These are phyloP conservation scores for Vigna nakashimae DNA, from an alignment of 306 rosid species.

Conservation along the genomic window DNA sequence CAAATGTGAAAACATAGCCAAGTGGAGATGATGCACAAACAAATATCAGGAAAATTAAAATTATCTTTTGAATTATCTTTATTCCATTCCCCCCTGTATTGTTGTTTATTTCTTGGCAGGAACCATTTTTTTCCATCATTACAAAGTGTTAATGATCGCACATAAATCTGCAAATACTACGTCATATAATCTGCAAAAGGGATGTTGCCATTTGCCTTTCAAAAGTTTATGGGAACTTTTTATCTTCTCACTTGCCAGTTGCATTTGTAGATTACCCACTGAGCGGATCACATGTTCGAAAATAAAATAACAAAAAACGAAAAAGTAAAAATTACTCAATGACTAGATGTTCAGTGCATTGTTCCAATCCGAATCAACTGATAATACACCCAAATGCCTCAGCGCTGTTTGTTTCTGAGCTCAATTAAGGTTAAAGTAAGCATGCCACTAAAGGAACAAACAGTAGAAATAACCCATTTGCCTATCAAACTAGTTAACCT, in stretches of 20 bases:
- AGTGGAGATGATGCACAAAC: conserved; percentile 2
- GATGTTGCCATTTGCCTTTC: conserved; percentile 6
- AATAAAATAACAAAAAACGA: background rate
- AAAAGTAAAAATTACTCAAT: background rate
- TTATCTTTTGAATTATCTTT: background rate
- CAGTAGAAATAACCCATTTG: conserved; percentile 1
- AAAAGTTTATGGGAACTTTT: conserved; percentile 5
- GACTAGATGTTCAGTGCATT: background rate
- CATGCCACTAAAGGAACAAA: conserved; percentile 32
- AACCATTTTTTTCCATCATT: conserved; percentile 26
- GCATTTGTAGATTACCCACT: background rate
- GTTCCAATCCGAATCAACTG: conserved; percentile 27
- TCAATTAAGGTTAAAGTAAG: conserved; percentile 6
- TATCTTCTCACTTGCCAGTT: conserved; percentile 8
- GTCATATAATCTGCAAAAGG: conserved; percentile 28
- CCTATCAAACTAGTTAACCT: conserved; percentile 15
- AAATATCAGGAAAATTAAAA: background rate
- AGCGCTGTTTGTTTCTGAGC: conserved; percentile 3
- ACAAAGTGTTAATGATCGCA: conserved; percentile 16
- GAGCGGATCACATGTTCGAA: conserved; percentile 16
- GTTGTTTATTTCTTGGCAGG: conserved; percentile 3
- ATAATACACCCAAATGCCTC: conserved; percentile 10
- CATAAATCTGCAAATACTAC: conserved; percentile 20
- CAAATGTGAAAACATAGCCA: conserved; percentile 15
- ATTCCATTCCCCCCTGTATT: conserved; percentile 14